Base-by-base conservation (phyloP, 176 grass and related monocot species). In the Metroxylon sagu region DNA sequence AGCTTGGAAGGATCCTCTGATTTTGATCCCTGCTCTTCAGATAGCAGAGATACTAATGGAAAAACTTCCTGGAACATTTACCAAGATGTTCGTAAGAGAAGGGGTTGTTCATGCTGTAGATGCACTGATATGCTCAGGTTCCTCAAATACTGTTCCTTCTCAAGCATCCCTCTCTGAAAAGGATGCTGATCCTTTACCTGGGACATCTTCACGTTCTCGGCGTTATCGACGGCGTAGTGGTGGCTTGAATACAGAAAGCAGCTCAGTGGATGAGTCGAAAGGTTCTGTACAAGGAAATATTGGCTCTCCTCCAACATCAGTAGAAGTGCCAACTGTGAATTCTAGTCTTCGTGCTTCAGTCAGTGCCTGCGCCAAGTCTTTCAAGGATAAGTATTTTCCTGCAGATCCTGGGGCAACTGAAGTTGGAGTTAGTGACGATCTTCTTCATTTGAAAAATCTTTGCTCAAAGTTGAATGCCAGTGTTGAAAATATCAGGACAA, bases 61-160 rank as follows among this genome's bases (percentile, higher is more conserved):
- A 68, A 95, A 89, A 49, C 85, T 89, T 64, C 85, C 89, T 4
- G 79, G 57, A 35, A 95, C 77, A 80, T 95, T 95, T 68, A 78
- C 77, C 7, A 95, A 85, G 53, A 73, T 85, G 59, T 95, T 95
- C 83, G 82, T 95, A 55, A 85, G 89, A 76, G 89, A 95, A 83
- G 89, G 89, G 10, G 89, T 89, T 81, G 82, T 95, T 68, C 85
- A 95, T 78, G 85, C 89, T 56, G 74, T 95, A 25, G 89, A 89
- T 63, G 74, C 66, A 18, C 78, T 95, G 26, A 83, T 95, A 68
- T 80, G 71, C 48, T 50, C 54, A 16, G 85, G 89, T 14, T 50
- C 71, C 30, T 82, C 81, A 27, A 74, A 16, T 66, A 26, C 65
- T 1, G 39, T 74, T 55, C 62, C 73, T 81, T 72, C 79, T 80